Conservation (phyloP, 176 grass and related monocot species). For the Cenchrus fungigraminus region DNA sequence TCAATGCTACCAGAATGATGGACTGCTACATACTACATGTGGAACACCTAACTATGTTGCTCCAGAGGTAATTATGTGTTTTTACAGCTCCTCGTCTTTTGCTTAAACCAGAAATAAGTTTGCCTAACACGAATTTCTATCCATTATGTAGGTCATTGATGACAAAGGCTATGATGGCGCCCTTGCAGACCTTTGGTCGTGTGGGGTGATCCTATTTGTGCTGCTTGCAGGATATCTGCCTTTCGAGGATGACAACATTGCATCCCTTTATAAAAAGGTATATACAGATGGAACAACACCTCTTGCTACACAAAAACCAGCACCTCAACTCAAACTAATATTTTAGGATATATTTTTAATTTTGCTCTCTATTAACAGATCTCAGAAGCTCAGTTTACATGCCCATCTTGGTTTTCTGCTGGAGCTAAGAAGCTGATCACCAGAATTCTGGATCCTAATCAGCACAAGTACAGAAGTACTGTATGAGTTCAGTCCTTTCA, state of each 20-base stretch:
- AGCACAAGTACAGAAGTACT: not conserved
- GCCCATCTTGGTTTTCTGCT: slow-evolving; percentile 79
- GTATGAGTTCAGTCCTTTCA: not conserved
- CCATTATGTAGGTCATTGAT: slow-evolving; percentile 67
- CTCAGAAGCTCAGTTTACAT: slow-evolving; percentile 73
- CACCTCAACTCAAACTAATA: not conserved
- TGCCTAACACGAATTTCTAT: not conserved
- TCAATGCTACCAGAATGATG: slow-evolving; percentile 64
- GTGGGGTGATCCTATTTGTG: slow-evolving; percentile 92
- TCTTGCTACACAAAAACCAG: not conserved
- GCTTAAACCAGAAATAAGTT: not conserved
- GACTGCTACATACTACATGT: slow-evolving; percentile 85
- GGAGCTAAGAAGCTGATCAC: slow-evolving; percentile 71
- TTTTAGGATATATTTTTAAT: slow-evolving; percentile 7
- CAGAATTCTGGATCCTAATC: slow-evolving; percentile 82
- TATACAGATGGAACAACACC: not conserved
- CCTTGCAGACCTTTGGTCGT: slow-evolving; percentile 89
- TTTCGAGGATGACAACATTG: slow-evolving; percentile 79
- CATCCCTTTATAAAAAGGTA: slow-evolving; percentile 78
- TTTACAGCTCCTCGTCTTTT: not conserved
- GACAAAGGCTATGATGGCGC: slow-evolving; percentile 94
- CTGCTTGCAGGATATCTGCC: slow-evolving; percentile 84
- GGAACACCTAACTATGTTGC: slow-evolving; percentile 94
- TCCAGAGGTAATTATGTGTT: slow-evolving; percentile 61
- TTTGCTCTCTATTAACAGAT: slow-evolving; percentile 55